phyloP scores from a whole-genome alignment of 768 basidiomycete genomes.

The Termitomyces sp. region DNA sequence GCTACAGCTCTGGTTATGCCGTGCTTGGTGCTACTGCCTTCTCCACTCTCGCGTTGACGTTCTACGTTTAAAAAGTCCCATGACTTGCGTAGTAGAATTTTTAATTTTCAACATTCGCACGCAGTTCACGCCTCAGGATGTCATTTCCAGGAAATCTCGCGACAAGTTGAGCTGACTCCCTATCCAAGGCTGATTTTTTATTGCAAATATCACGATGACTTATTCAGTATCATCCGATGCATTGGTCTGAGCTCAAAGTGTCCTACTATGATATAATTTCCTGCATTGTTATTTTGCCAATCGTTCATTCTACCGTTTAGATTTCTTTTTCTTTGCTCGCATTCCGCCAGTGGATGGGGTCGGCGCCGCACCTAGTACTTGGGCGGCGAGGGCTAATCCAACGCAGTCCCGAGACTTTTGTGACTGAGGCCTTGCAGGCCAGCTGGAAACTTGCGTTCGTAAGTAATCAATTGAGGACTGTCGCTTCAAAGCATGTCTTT shows the following conservation, averaged over 20 bases:
- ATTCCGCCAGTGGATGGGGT: neutral
- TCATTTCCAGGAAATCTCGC: neutral
- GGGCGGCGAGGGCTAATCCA: neutral
- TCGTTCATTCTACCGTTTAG: neutral
- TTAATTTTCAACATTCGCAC: neutral
- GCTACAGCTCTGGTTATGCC: conserved; percentile 76
- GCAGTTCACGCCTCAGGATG: too few species aligned
- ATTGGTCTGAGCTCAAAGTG: neutral
- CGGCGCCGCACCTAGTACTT: neutral
- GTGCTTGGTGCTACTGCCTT: conserved; percentile 77
- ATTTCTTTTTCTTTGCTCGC: neutral
- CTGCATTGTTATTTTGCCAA: neutral
- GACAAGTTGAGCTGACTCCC: neutral
- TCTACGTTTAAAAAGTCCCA: conserved; percentile 27
- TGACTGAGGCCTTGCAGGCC: neutral
- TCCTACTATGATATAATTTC: neutral
- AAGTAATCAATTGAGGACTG: neutral
- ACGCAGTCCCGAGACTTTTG: neutral
- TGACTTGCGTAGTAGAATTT: neutral
- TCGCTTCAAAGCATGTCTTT: too few species aligned
- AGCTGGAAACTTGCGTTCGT: neutral
- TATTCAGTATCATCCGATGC: neutral
- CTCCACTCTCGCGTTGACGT: conserved; percentile 65
- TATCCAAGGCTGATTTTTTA: neutral
- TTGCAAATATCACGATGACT: neutral